A percentile compares a stretch with the other conserved stretches of the same genome.
Conservation (phyloP, 1,284 basidiomycete species). For the Ustilago loliicola region DNA sequence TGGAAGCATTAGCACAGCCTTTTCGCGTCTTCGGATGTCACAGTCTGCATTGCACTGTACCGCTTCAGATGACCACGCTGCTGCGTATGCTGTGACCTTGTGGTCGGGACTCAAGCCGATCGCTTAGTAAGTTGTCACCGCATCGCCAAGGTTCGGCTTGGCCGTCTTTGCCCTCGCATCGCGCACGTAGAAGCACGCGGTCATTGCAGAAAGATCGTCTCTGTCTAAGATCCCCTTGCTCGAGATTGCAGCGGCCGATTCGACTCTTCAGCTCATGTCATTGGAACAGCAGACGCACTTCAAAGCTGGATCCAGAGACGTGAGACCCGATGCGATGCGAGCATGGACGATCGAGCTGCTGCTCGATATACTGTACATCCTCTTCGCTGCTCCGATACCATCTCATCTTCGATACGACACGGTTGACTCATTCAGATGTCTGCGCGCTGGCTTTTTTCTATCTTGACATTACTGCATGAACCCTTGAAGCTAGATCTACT, state of each 20-base stretch:
- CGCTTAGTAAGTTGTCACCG: background rate
- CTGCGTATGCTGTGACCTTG: background rate
- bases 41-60: background rate
- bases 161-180: background rate
- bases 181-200: background rate
- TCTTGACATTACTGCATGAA: too few relatives aligned
- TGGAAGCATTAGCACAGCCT: background rate
- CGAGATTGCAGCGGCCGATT: background rate
- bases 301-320: too few relatives aligned
- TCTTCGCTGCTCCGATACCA: too few relatives aligned
- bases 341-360: too few relatives aligned
- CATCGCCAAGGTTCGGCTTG: background rate
- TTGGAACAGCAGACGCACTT: too few relatives aligned
- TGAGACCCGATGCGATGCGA: too few relatives aligned
- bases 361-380: too few relatives aligned
- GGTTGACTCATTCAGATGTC: background rate
- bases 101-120: conserved; percentile 2
- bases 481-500: too few relatives aligned
- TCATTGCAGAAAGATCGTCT: background rate
- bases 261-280: background rate
- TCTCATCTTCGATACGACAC: background rate
- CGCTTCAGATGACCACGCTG: background rate
- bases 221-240: background rate
- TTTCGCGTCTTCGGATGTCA: background rate
- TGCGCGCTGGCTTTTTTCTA: too few relatives aligned